Evolutionary conservation across 345 rosid genomes (phyloP).

Genomic region (Anacardium occidentale): DNA sequence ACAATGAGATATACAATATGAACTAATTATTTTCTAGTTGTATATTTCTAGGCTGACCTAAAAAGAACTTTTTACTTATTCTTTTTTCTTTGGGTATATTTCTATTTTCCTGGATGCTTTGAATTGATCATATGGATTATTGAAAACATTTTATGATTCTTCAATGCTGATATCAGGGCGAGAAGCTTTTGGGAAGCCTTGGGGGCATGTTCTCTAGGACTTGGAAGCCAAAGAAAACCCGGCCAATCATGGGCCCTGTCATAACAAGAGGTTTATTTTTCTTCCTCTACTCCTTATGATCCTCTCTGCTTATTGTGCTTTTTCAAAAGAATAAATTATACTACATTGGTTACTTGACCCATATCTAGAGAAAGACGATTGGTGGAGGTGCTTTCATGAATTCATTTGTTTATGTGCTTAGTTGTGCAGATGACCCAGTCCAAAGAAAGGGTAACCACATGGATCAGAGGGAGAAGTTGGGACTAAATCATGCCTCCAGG

Average conservation of each 20-base stretch:
- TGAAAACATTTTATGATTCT: slow-evolving; percentile 8
- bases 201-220: slow-evolving; percentile 88
- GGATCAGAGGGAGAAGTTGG: slow-evolving; percentile 85
- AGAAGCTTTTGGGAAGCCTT: slow-evolving; percentile 91
- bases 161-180: slow-evolving; percentile 64
- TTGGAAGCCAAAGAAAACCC: slow-evolving; percentile 94
- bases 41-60: neutral
- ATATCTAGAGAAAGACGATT: neutral
- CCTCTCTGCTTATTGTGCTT: neutral
- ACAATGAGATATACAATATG: neutral
- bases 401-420: slow-evolving; percentile 15
- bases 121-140: slow-evolving; percentile 10
- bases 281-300: slow-evolving; percentile 1
- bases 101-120: neutral
- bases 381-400: neutral
- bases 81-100: neutral
- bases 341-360: neutral
- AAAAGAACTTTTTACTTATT: neutral
- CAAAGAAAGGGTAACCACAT: slow-evolving; percentile 55
- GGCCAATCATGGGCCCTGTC: slow-evolving; percentile 61
- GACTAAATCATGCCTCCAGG: slow-evolving; percentile 55
- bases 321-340: neutral
- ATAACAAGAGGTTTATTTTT: slow-evolving; percentile 56
- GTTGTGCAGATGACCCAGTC: slow-evolving; percentile 55
- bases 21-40: neutral